Evolutionary conservation across 2,329 filamentous ascomycete genomes (phyloP).

Genomic region (Lasiodiplodia citricola): DNA sequence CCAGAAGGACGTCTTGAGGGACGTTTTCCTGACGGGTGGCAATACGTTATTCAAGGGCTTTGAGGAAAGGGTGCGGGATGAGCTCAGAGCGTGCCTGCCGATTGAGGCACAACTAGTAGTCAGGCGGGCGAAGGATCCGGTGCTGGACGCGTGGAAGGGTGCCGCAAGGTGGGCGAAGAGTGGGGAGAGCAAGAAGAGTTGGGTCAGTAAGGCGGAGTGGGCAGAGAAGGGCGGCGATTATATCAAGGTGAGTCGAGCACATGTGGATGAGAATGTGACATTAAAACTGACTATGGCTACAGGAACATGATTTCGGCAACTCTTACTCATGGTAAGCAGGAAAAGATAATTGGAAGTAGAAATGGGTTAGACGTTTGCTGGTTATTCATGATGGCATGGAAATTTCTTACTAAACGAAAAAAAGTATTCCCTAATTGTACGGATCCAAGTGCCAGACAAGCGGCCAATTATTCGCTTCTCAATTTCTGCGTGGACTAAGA

Average conservation of each 20-base stretch:
- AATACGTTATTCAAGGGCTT: constrained; percentile 87
- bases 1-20: constrained; percentile 74
- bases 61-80: constrained; percentile 77
- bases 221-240: constrained; percentile 92
- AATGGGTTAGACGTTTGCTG: background rate
- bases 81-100: constrained; percentile 75
- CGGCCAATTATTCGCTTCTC: background rate
- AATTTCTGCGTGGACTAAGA: background rate
- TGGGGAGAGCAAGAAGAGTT: constrained; percentile 65
- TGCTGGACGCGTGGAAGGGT: constrained; percentile 91
- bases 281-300: background rate
- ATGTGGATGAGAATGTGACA: background rate
- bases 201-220: constrained; percentile 82
- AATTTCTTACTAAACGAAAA: background rate
- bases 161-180: constrained; percentile 81
- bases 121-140: constrained; percentile 73
- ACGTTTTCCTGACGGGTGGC: constrained; percentile 94
- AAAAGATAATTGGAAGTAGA: background rate
- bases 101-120: constrained; percentile 70
- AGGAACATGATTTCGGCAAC: constrained; percentile 27
- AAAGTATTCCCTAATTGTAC: constrained; percentile 5
- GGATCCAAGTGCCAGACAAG: background rate
- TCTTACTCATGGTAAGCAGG: constrained; percentile 20
- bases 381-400: background rate
- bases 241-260: constrained; percentile 68